Percentiles rank a stretch among this genome's conserved stretches.
These are phyloP conservation scores for Aspergillus indologenus DNA, from an alignment of 495 filamentous ascomycete species.

Conservation along the genomic window DNA sequence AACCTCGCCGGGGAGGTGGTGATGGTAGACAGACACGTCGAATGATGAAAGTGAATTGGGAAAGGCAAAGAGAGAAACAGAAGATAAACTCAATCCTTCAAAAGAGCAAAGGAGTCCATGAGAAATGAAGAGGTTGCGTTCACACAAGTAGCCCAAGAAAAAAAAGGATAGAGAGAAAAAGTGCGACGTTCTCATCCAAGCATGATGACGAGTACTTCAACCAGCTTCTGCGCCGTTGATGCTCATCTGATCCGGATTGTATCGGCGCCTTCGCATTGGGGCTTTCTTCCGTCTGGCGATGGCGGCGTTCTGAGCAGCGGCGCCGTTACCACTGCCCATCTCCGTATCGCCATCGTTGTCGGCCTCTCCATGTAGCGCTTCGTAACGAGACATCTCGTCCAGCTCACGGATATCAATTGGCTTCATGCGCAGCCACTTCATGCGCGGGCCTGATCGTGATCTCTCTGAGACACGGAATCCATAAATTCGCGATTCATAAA, in stretches of 20 bases:
- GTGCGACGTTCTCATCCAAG: not conserved
- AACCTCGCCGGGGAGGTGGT: not conserved
- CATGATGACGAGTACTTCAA: conserved; percentile 1
- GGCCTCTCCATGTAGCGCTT: conserved; percentile 32
- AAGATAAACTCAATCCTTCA: conserved; percentile 19
- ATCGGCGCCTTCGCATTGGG: conserved; percentile 48
- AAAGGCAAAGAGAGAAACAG: conserved; percentile 14
- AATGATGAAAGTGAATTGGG: not conserved
- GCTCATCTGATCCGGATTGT: conserved; percentile 36
- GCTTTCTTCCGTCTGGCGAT: conserved; percentile 51
- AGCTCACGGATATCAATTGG: conserved; percentile 75
- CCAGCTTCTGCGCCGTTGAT: conserved; percentile 35
- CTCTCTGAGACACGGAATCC: conserved; percentile 90
- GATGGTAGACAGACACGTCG: not conserved
- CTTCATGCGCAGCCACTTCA: conserved; percentile 91
- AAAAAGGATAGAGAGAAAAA: not conserved
- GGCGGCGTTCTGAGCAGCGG: conserved; percentile 29
- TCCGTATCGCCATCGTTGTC: conserved; percentile 51
- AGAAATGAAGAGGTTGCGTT: not conserved
- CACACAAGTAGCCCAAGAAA: conserved; percentile 5
- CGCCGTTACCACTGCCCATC: conserved; percentile 27
- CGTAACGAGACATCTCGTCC: conserved; percentile 68
- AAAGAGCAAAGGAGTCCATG: conserved; percentile 2
- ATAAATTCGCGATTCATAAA: conserved; percentile 95
- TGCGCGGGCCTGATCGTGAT: conserved; percentile 81